These are phyloP conservation scores for Boletus eberwhitei DNA, from an alignment of 768 basidiomycete species.

Conservation along the genomic window DNA sequence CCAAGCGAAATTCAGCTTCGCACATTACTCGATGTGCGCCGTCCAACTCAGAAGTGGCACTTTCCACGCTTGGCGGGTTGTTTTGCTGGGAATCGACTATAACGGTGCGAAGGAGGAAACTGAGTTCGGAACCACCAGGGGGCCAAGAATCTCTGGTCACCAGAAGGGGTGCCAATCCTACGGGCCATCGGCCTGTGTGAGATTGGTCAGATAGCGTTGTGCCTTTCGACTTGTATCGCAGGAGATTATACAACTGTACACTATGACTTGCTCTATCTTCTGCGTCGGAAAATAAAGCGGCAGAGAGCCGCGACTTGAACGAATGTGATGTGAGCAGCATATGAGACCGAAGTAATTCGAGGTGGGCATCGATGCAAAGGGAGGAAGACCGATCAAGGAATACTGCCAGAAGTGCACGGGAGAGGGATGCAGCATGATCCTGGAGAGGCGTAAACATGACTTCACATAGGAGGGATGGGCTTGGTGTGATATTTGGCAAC, in stretches of 20 bases:
- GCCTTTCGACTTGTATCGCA: slow-evolving; percentile 20
- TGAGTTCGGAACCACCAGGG: slow-evolving; percentile 79
- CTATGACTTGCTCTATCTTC: slow-evolving; percentile 45
- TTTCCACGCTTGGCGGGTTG: slow-evolving; percentile 14
- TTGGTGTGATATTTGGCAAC: slow-evolving; percentile 64
- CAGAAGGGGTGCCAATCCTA: slow-evolving; percentile 73
- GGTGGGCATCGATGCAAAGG: slow-evolving; percentile 68
- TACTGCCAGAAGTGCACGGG: slow-evolving; percentile 60
- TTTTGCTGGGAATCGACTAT: slow-evolving; percentile 74
- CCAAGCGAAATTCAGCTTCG: slow-evolving; percentile 75
- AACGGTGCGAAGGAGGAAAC: slow-evolving; percentile 79
- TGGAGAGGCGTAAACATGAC: slow-evolving; percentile 59
- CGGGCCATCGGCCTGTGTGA: slow-evolving; percentile 43
- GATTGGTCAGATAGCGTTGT: slow-evolving; percentile 20
- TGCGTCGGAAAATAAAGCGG: slow-evolving; percentile 76
- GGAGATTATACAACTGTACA: slow-evolving; percentile 19
- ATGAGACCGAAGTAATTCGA: slow-evolving; percentile 69
- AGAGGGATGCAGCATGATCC: slow-evolving; percentile 61
- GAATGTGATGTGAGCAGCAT: slow-evolving; percentile 68
- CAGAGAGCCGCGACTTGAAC: slow-evolving; percentile 67
- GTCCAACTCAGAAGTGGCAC: slow-evolving; percentile 29
- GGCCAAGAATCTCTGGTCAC: slow-evolving; percentile 80
- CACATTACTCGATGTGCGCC: slow-evolving; percentile 37
- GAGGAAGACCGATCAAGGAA: slow-evolving; percentile 61
- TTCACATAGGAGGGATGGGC: slow-evolving; percentile 57